Base-by-base conservation (phyloP, 2,329 filamentous ascomycete genomes). In the Basipetospora chlamydospora region DNA sequence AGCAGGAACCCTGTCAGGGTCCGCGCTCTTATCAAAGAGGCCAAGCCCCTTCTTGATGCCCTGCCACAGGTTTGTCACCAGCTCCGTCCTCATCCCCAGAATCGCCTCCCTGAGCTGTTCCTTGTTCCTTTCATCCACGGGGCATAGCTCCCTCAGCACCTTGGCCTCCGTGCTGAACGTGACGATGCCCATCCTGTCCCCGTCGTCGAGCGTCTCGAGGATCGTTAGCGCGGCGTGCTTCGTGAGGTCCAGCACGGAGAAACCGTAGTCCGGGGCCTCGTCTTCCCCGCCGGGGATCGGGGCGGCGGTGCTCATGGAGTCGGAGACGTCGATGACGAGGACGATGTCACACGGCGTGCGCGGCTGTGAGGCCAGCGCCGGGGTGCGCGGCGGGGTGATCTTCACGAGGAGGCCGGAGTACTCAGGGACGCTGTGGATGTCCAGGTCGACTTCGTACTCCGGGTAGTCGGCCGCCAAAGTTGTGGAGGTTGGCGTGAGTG, bases 201-300 rank as follows among this genome's bases (percentile, higher is more conserved):
- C 43, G n/a, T 64, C 58, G 21, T 66, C 57, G 42, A 77, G 54
- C 0, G 68, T 72, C 44, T 71, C 65, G 8, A 75, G 46, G 13
- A 77, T 73, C 6, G 70, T 74, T 6, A 60, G 58, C 2, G 70
- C 66, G 1, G 72, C 69, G 44, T 77, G 71, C 45, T 75, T 76
- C 28, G 66, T 65, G 16, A 77, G 58, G 43, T 77, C 73, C 16
- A 78, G 49, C 2, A 76, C 59, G 0, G 63, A 66, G 1, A 76
- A 52, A 0, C 70, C 70, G 2, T 61, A 61, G 15, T 59, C 47
- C 42, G 74, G 67, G 26, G 10, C 6, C 22, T 38, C 35, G 37
- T 64, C 59, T 2, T 48, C 41, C 12, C 51, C 46, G 11, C 59
- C 60, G 0, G 69, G 66, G 0, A 66, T 56, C 0, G 64, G 66